Conservation (phyloP, 2,329 filamentous ascomycete species). For the Colletotrichum siamense region DNA sequence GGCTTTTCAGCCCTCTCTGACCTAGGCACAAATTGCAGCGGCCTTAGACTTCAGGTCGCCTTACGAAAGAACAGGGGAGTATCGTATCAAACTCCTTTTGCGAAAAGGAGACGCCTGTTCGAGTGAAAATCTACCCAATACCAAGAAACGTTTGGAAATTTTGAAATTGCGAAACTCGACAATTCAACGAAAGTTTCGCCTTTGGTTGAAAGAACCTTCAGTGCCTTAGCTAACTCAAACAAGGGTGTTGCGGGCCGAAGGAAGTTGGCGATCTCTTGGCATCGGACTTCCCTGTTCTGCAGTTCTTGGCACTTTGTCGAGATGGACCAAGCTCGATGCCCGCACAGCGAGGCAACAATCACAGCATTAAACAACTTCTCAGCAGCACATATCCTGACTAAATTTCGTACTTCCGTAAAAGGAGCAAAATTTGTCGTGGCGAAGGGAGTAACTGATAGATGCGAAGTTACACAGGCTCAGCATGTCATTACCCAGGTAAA, state of each 20-base stretch:
- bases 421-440: neutral
- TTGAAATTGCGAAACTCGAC: neutral
- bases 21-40: neutral
- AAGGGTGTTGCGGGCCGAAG: neutral
- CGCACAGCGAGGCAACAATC: neutral
- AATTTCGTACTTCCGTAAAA: neutral
- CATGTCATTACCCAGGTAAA: neutral
- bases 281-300: neutral
- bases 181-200: neutral
- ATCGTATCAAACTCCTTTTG: neutral
- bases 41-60: neutral
- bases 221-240: neutral
- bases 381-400: accelerated
- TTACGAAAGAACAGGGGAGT: neutral
- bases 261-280: neutral
- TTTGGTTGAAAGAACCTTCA: neutral
- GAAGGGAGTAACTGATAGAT: neutral
- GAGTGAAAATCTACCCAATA: neutral
- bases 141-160: neutral
- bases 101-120: neutral
- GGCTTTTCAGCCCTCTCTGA: neutral
- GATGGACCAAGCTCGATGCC: neutral
- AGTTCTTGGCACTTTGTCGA: neutral
- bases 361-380: neutral
- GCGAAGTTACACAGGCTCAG: neutral